Evolutionary conservation across 208 protist species (phyloP), one percentile per base, ranked within the genome.

Genomic region (Crithidia acanthocephali): DNA sequence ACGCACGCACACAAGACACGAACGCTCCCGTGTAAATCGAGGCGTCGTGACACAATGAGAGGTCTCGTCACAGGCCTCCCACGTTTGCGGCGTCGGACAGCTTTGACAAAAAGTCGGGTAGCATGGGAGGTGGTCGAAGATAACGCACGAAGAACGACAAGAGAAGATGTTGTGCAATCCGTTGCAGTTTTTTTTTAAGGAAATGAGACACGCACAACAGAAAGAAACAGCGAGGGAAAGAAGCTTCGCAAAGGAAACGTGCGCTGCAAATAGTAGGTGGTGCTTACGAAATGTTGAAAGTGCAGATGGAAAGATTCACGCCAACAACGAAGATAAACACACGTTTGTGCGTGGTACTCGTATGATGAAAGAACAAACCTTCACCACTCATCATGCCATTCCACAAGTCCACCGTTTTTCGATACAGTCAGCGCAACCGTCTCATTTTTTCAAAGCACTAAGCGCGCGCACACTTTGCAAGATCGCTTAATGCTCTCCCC

Each of bases 211-310:
- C 35, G 8, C 11, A 23, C 13, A 11, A 33, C 30, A 27, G n/a
- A 47, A 60, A 45, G 55, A 60, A 40, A 40, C 55, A 60, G 55
- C 42, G 55, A 42, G 55, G 55, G 55, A 63, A 63, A 47, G 40
- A 63, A 58, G 16, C 22, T 20, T 22, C 15, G 13, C 40, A 28
- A 48, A 9, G 18, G 13, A 48, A 48, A 48, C 9, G 4, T n/a
- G 44, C 44, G 13, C 6, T 9, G 18, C 44, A 48, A 48, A 48
- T n/a, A n/a, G 37, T 6, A 13, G 6, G 13, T 15, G 13, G 9
- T 13, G 9, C 9, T 42, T n/a, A 15, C 44, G 6, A 15, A 48
- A 30, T 61, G 9, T 35, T 67, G 5, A 15, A 60, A 56, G 6
- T 32, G 52, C 51, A 66, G 33, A 59, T 76, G 37, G 45, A 62